phyloP scores from a whole-genome alignment of 371 early-diverging fungal genomes.

The Mucor lusitanicus region DNA sequence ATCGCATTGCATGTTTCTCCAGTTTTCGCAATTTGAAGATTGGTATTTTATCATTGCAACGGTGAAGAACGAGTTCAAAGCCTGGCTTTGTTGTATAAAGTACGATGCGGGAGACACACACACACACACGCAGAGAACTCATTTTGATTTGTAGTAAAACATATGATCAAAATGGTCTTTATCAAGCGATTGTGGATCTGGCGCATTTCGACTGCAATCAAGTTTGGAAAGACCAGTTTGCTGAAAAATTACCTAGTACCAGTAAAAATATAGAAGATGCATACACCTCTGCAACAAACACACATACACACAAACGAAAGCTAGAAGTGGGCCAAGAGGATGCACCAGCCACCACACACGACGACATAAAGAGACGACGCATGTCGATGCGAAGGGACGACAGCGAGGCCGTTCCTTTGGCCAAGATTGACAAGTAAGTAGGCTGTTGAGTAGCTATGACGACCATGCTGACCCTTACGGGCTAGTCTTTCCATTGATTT shows the following conservation, averaged over 20 bases:
- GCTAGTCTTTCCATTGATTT: slow-evolving; percentile 42
- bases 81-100: slow-evolving; percentile 50
- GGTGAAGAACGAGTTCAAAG: slow-evolving; percentile 43
- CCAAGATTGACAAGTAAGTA: slow-evolving; percentile 32
- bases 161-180: slow-evolving; percentile 36
- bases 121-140: too few species aligned
- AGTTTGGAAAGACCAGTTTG: slow-evolving; percentile 43
- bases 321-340: background rate
- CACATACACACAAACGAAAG: background rate
- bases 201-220: slow-evolving; percentile 40
- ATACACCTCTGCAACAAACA: background rate
- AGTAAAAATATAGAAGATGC: background rate
- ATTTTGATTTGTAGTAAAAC: slow-evolving; percentile 22
- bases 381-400: background rate
- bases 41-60: slow-evolving; percentile 51
- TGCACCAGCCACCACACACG: background rate
- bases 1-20: slow-evolving; percentile 50
- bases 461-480: background rate
- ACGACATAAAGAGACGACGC: slow-evolving; percentile 2
- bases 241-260: slow-evolving; percentile 6
- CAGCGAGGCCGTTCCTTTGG: background rate
- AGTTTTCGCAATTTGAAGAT: slow-evolving; percentile 52
- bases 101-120: slow-evolving; percentile 19
- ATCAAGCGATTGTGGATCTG: slow-evolving; percentile 40
- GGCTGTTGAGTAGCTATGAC: too few species aligned